Evolutionary conservation across 2,329 filamentous ascomycete species (phyloP).

Genomic region (Amauroascus verrucosus): DNA sequence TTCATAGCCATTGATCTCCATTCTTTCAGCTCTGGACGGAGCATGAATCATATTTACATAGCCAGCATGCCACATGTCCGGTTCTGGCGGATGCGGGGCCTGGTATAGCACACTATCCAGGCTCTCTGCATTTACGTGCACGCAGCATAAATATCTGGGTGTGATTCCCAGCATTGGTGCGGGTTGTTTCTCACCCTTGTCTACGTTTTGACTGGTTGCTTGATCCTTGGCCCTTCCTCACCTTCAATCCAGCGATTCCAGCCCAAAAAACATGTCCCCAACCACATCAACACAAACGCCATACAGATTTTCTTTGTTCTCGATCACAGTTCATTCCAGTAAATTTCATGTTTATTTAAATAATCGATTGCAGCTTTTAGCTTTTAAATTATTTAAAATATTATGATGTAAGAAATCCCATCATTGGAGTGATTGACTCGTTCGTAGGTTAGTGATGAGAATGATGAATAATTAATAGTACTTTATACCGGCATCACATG

Average conservation of each 20-base stretch:
- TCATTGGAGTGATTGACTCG: too few relatives aligned
- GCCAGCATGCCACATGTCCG: not conserved
- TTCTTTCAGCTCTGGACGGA: not conserved
- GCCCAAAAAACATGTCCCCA: not conserved
- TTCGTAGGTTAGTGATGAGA: too few relatives aligned
- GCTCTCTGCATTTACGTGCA: conserved; percentile 4
- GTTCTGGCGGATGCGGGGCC: not conserved
- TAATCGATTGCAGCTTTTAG: too few relatives aligned
- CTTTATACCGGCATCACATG: too few relatives aligned
- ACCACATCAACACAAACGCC: not conserved
- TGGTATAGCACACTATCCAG: conserved; percentile 7
- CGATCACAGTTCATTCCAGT: conserved; percentile 8
- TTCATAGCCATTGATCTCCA: not conserved
- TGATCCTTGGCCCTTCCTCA: not conserved
- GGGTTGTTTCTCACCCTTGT: not conserved
- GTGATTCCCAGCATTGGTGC: not conserved
- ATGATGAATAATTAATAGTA: too few relatives aligned
- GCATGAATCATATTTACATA: conserved; percentile 8
- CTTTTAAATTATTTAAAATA: too few relatives aligned
- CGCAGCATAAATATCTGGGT: conserved; percentile 5
- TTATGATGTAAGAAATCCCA: too few relatives aligned
- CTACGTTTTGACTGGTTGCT: not conserved
- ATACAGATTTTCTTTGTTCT: conserved; percentile 5
- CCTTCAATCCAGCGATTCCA: conserved; percentile 4
- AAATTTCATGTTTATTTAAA: too few relatives aligned